Percentiles rank a stretch among this genome's conserved stretches.
phyloP scores from a whole-genome alignment of 176 grass and related monocot species.

The Musa beccarii region DNA sequence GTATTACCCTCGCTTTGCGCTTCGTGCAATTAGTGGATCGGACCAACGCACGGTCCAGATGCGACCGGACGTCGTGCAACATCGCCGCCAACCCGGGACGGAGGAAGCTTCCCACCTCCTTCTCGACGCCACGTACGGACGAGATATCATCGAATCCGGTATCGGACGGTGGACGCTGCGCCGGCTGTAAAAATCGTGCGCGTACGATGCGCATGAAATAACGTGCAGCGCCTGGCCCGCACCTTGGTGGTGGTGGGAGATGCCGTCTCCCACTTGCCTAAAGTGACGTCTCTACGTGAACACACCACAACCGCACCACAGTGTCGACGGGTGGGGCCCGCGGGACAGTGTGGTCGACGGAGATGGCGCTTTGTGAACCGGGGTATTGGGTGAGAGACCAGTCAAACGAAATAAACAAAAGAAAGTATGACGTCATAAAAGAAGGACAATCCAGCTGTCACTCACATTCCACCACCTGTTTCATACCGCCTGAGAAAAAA shows the following conservation, averaged over 20 bases:
- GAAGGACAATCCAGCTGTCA: not conserved
- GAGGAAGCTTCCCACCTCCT: too few relatives aligned
- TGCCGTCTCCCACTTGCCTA: not conserved
- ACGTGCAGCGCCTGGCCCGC: not conserved
- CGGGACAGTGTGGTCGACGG: not conserved
- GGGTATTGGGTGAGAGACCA: too few relatives aligned
- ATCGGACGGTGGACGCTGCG: not conserved
- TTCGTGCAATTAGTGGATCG: too few relatives aligned
- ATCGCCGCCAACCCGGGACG: too few relatives aligned
- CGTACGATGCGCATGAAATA: not conserved
- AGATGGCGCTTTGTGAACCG: not conserved
- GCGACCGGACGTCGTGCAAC: too few relatives aligned
- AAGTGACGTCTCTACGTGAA: not conserved
- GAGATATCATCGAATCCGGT: not conserved
- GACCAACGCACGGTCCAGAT: too few relatives aligned
- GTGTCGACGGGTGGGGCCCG: not conserved
- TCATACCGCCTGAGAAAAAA: not conserved
- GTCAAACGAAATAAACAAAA: too few relatives aligned
- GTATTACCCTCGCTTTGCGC: too few relatives aligned
- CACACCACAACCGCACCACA: not conserved
- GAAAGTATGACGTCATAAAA: not conserved
- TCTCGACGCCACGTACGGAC: not conserved
- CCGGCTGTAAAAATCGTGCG: not conserved
- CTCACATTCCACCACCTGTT: not conserved
- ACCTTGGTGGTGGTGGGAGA: not conserved